Conservation (phyloP, 2,329 filamentous ascomycete genomes). For the Chaetomium olivaceum region DNA sequence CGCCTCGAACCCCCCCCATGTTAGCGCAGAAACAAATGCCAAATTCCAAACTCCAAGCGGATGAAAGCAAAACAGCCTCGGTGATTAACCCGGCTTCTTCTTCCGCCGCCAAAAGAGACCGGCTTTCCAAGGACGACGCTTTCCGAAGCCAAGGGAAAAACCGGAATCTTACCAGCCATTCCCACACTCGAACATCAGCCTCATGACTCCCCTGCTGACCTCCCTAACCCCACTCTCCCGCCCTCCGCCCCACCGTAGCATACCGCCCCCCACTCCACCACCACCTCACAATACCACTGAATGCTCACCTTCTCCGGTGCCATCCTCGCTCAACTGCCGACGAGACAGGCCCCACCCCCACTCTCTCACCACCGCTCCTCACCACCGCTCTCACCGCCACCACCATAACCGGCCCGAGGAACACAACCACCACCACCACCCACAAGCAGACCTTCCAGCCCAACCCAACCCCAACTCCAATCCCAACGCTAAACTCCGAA, state of each 20-base stretch:
- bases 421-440: neutral
- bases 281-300: neutral
- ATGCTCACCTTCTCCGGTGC: neutral
- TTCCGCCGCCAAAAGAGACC: neutral
- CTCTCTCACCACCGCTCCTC: neutral
- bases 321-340: conserved; percentile 16
- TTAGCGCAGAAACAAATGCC: neutral
- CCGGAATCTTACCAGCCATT: conserved; percentile 3
- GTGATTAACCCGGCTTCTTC: neutral
- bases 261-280: neutral
- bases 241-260: neutral
- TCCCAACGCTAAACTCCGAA: conserved; percentile 4
- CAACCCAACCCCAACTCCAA: conserved; percentile 9
- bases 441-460: neutral
- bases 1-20: neutral
- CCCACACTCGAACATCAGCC: neutral
- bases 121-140: neutral
- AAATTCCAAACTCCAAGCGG: neutral
- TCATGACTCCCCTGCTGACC: conserved; percentile 17
- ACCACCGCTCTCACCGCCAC: neutral
- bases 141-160: neutral
- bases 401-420: neutral
- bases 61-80: neutral
- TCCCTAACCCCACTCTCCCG: conserved; percentile 8
- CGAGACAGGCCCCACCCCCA: neutral